Conservation (phyloP, 2,329 filamentous ascomycete genomes). For the Aspergillus alliaceus region DNA sequence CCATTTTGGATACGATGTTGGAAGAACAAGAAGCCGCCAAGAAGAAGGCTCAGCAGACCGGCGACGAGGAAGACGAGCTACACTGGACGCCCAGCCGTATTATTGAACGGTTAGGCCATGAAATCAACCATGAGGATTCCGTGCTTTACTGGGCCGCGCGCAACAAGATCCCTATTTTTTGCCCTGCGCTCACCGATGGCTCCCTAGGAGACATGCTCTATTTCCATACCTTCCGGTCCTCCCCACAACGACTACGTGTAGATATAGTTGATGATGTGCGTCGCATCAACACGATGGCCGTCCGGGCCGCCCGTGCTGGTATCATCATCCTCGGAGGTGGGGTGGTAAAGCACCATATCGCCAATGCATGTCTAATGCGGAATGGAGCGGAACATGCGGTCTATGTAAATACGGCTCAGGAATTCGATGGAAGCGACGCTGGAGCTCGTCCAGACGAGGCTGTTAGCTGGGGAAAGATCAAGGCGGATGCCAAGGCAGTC, state of each 20-base stretch:
- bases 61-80: conserved; percentile 62
- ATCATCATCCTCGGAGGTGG: conserved; percentile 96
- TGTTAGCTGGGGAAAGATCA: conserved; percentile 98
- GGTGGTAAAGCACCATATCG: conserved; percentile 97
- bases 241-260: conserved; percentile 75
- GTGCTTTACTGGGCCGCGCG: conserved; percentile 98
- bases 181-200: conserved; percentile 91
- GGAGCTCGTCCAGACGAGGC: conserved; percentile 94
- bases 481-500: conserved; percentile 79
- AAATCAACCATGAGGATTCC: conserved; percentile 88
- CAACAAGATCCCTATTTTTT: conserved; percentile 96
- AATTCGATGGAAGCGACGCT: conserved; percentile 96
- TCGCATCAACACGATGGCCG: conserved; percentile 85
- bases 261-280: conserved; percentile 95
- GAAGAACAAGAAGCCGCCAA: conserved; percentile 85
- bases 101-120: conserved; percentile 83
- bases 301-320: conserved; percentile 81
- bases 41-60: conserved; percentile 47
- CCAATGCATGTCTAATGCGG: conserved; percentile 95
- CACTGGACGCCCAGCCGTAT: conserved; percentile 94
- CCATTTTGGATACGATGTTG: conserved; percentile 91
- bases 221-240: conserved; percentile 93
- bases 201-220: conserved; percentile 97
- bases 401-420: conserved; percentile 95
- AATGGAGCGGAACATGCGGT: conserved; percentile 97